A percentile compares a stretch with the other conserved stretches of the same genome.
These are phyloP conservation scores for Euphorbia peplus DNA, from an alignment of 345 rosid genomes.

Conservation along the genomic window DNA sequence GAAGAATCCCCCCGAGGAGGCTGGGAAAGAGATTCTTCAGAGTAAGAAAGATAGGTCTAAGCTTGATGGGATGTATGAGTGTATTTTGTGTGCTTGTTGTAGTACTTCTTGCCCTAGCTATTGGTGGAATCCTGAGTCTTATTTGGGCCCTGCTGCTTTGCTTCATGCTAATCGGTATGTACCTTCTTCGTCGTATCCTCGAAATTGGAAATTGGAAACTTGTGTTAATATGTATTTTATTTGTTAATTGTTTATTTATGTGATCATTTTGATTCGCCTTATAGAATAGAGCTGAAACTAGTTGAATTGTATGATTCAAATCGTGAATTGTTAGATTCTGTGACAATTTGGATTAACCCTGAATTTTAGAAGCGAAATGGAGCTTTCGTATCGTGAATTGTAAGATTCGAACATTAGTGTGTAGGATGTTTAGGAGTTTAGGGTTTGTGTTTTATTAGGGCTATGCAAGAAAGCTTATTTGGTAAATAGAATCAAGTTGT, in stretches of 20 bases:
- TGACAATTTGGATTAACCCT: too few relatives aligned
- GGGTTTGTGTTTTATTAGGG: background rate
- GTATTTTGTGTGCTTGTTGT: slow-evolving; percentile 92
- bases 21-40: slow-evolving; percentile 83
- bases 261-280: too few relatives aligned
- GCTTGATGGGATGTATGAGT: slow-evolving; percentile 97
- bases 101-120: slow-evolving; percentile 94
- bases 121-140: slow-evolving; percentile 98
- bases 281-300: too few relatives aligned
- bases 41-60: slow-evolving; percentile 86
- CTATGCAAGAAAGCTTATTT: too few relatives aligned
- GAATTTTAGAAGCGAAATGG: too few relatives aligned
- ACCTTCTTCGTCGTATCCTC: background rate
- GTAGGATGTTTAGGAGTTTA: background rate
- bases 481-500: background rate
- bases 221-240: background rate
- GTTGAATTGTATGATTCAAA: too few relatives aligned
- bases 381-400: too few relatives aligned
- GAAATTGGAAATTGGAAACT: too few relatives aligned
- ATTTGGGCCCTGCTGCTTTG: slow-evolving; percentile 91
- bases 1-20: slow-evolving; percentile 56
- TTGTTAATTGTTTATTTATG: background rate
- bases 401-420: too few relatives aligned
- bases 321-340: too few relatives aligned
- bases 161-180: slow-evolving; percentile 95